Conservation (phyloP, 306 rosid genomes). For the Albizia julibrissin region DNA sequence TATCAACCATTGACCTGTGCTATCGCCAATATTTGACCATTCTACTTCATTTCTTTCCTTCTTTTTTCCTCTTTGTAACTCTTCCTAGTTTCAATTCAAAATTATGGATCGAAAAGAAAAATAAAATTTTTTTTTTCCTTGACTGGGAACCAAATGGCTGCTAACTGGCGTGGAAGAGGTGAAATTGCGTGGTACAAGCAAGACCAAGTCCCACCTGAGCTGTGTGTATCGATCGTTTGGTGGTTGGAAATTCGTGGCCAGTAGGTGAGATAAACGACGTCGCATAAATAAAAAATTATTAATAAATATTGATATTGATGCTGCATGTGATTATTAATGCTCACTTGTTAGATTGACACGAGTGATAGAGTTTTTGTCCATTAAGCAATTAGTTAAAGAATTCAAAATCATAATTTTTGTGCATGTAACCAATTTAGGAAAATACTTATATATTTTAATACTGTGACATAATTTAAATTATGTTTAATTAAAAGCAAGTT, state of each 20-base stretch:
- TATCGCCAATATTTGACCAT: constrained; percentile 81
- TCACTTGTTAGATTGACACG: not conserved
- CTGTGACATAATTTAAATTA: no score
- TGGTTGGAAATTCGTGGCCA: constrained; percentile 36
- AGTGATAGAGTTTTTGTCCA: not conserved
- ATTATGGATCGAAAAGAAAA: not conserved
- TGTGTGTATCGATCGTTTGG: constrained; percentile 34
- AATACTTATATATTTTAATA: no score
- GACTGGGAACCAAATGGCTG: not conserved
- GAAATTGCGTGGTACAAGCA: not conserved
- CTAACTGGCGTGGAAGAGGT: not conserved
- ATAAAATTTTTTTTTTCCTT: not conserved
- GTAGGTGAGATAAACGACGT: constrained; percentile 29
- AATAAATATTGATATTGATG: not conserved
- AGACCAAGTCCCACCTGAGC: constrained; percentile 26
- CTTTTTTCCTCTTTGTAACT: constrained; percentile 28
- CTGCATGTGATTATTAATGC: not conserved
- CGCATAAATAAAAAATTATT: not conserved
- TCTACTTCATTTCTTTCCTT: constrained; percentile 25
- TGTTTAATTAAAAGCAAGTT: no score
- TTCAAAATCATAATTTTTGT: not conserved
- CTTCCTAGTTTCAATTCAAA: constrained; percentile 30
- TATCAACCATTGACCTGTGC: constrained; percentile 77
- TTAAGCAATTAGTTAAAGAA: not conserved
- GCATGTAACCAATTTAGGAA: no score